phyloP scores from a whole-genome alignment of 352 stramenopile genomes.

The Phytophthora melonis region DNA sequence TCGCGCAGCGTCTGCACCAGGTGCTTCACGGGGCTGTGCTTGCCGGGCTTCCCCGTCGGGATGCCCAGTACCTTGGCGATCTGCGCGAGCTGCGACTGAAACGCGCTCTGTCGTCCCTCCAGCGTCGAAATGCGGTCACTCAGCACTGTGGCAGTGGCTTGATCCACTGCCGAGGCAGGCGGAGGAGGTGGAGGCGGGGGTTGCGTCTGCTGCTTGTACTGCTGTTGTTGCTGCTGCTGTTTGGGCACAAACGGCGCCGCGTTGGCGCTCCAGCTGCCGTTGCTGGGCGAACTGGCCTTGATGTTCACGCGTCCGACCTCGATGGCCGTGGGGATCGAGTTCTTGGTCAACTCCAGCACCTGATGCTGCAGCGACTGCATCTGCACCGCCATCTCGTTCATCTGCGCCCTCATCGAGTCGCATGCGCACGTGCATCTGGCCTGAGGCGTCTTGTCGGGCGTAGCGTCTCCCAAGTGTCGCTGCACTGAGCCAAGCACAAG shows the following conservation, averaged over 20 bases:
- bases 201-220: slow-evolving; percentile 22
- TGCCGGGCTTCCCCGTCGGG: slow-evolving; percentile 69
- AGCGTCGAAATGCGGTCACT: slow-evolving; percentile 84
- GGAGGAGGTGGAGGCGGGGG: slow-evolving; percentile 13
- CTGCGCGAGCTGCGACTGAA: slow-evolving; percentile 87
- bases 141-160: slow-evolving; percentile 47
- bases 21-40: slow-evolving; percentile 75
- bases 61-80: slow-evolving; percentile 78
- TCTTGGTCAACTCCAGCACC: slow-evolving; percentile 43
- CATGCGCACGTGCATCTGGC: slow-evolving; percentile 47
- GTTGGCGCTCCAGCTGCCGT: slow-evolving; percentile 34
- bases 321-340: slow-evolving; percentile 23
- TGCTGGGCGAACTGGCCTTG: not conserved
- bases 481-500: slow-evolving; percentile 58
- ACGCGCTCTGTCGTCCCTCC: slow-evolving; percentile 81
- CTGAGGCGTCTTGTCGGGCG: slow-evolving; percentile 2
- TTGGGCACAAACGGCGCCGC: slow-evolving; percentile 42
- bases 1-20: slow-evolving; percentile 79
- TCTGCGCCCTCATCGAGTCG: slow-evolving; percentile 49
- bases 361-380: slow-evolving; percentile 61
- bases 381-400: slow-evolving; percentile 63
- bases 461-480: slow-evolving; percentile 27
- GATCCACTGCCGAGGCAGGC: slow-evolving; percentile 21
- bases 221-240: slow-evolving; percentile 19
- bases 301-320: slow-evolving; percentile 21